Evolutionary conservation across 306 rosid genomes (phyloP).

Genomic region (Spatholobus suberectus): DNA sequence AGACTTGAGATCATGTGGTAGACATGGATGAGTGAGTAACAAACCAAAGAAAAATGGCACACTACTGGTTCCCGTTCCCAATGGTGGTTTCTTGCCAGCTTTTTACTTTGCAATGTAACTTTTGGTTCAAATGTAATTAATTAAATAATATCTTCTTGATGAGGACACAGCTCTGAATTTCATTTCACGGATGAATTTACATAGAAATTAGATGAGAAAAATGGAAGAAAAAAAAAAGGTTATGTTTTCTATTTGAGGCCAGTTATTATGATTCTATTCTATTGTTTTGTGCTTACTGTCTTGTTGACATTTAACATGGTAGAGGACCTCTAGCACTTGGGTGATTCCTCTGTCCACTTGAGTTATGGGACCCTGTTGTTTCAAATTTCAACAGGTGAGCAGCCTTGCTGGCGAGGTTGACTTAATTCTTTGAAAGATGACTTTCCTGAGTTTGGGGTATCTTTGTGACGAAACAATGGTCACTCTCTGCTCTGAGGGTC

Average conservation of each 20-base stretch:
- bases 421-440: not conserved
- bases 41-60: constrained; percentile 29
- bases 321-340: not conserved
- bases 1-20: constrained; percentile 2
- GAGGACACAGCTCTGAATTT: not conserved
- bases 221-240: too few species aligned
- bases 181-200: not conserved
- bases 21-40: not conserved
- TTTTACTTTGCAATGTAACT: not conserved
- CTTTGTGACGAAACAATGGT: not conserved
- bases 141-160: constrained; percentile 31
- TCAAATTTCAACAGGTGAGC: not conserved
- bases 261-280: not conserved
- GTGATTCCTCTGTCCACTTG: not conserved
- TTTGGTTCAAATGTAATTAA: constrained; percentile 40
- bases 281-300: not conserved
- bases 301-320: not conserved
- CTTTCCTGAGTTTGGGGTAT: not conserved
- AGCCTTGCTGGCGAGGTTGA: not conserved
- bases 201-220: not conserved
- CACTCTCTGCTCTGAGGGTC: not conserved
- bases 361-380: not conserved
- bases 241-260: not conserved
- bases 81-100: constrained; percentile 8
- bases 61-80: constrained; percentile 20